Conservation (phyloP, 164 flowering plant species). For the Kingdonia uniflora region DNA sequence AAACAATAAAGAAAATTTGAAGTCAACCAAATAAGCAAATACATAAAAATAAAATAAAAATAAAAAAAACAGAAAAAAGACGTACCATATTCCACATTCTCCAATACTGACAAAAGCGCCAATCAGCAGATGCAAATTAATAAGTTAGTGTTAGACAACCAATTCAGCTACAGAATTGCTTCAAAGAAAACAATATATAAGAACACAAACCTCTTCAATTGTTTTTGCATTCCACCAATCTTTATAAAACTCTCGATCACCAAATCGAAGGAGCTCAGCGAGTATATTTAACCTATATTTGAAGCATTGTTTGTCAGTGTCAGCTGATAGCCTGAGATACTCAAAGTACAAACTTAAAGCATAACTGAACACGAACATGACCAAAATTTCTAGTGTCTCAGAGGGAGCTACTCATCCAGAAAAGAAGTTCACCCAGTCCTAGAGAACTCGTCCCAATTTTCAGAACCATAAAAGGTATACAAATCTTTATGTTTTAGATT, state of each 20-base stretch:
- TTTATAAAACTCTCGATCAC: slow-evolving; percentile 95
- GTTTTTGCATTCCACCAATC: slow-evolving; percentile 99
- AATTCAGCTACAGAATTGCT: slow-evolving; percentile 4
- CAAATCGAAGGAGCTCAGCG: slow-evolving; percentile 90
- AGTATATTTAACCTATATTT: slow-evolving; percentile 83
- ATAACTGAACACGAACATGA: no score
- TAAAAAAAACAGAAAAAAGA: slow-evolving; percentile 11
- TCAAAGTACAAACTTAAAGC: neutral
- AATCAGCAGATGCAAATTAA: slow-evolving; percentile 11
- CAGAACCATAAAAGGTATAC: no score
- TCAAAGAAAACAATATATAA: neutral
- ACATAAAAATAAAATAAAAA: neutral
- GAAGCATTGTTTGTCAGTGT: slow-evolving; percentile 11
- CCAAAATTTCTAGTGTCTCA: no score
- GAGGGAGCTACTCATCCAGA: no score
- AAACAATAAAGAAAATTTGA: no score
- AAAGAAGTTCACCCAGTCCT: no score
- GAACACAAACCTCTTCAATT: slow-evolving; percentile 65
- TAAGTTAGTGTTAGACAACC: slow-evolving; percentile 7
- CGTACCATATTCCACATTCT: slow-evolving; percentile 99
- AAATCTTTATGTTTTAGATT: no score
- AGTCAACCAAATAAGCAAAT: neutral
- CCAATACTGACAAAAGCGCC: slow-evolving; percentile 72
- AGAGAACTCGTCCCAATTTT: no score
- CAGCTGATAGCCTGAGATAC: neutral